Evolutionary conservation across 495 filamentous ascomycete species (phyloP), one percentile per base, ranked within the genome.

Genomic region (Penicillium cinerascens): DNA sequence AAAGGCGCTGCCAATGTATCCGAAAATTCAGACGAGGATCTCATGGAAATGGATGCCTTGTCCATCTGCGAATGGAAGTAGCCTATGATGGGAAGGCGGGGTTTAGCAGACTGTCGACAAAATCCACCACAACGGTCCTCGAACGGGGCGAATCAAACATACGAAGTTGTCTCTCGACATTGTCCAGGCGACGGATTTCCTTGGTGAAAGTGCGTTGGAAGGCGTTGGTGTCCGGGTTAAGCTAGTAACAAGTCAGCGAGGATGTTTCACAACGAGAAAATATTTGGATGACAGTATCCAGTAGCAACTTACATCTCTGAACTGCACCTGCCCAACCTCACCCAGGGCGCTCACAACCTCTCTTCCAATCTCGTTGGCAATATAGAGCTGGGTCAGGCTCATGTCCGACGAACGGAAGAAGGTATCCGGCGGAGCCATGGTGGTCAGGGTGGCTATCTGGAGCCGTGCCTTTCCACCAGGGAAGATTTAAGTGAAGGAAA

Each of bases 361-460:
- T 69, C 93, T 84, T 59, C 95, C 92, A 55, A 97, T 97, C 78
- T 99, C 93, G 62, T 96, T 97, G 56, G 93, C 89, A 63, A 97
- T 91, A 75, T 97, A 99, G 60, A 99, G 86, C 82, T 97, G 93
- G 68, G 95, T 95, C 83, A 99, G 85, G 81, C 91, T 95, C 93
- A 99, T 99, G 74, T 97, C 92, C 87, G 91, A 86, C 67, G 95
- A 97, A 79, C 95, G 93, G 87, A 99, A 97, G 78, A 96, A 86
- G 73, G 90, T 95, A 73, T 97, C 91, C 75, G 87, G 80, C 39
- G 72, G 70, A 72, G 72, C 73, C 75, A 78, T 78, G 71, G 60
- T 69, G 72, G 61, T 57, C 42, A 59, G 51, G 40, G 29, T 41
- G 59, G 55, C 66, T 66, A 42, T 60, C 50, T 46, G 37, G 22